Conservation (phyloP, 176 grass and related monocot genomes). For the Paspalum notatum region DNA sequence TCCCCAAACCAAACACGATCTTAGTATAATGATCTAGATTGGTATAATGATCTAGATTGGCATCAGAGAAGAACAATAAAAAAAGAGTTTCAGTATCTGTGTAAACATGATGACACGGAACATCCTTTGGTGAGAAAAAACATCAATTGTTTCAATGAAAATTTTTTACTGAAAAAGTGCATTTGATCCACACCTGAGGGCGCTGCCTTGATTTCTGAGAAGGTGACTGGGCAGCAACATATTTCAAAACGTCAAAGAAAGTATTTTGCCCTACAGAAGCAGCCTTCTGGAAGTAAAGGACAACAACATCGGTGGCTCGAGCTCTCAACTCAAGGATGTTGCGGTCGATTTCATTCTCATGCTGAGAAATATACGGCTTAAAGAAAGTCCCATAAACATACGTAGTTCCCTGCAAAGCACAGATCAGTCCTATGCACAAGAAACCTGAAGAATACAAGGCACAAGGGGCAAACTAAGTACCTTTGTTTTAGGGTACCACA, state of each 20-base stretch:
- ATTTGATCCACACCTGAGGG: conserved; percentile 52
- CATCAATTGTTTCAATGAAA: conserved; percentile 9
- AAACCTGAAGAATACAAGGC: conserved; percentile 35
- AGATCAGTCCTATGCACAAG: conserved; percentile 21
- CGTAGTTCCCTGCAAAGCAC: conserved; percentile 71
- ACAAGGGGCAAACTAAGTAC: conserved; percentile 40
- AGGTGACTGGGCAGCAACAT: conserved; percentile 73
- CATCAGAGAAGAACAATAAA: neutral
- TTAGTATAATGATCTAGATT: conserved; percentile 14
- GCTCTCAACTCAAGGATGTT: conserved; percentile 89
- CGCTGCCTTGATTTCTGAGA: conserved; percentile 64
- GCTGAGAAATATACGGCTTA: conserved; percentile 84
- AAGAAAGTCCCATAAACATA: conserved; percentile 98
- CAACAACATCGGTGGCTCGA: conserved; percentile 67
- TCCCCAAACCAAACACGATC: no score
- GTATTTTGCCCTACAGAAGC: conserved; percentile 67
- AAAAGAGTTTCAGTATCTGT: neutral
- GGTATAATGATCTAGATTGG: neutral
- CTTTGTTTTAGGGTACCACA: conserved; percentile 99
- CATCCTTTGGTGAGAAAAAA: neutral
- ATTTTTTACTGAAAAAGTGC: neutral
- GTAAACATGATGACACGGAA: neutral
- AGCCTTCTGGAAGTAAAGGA: conserved; percentile 79
- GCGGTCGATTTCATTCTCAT: conserved; percentile 96
- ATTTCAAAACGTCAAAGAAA: conserved; percentile 90